A percentile compares a stretch with the other conserved stretches of the same genome.
These are phyloP conservation scores for Thelephora ganbajun DNA, from an alignment of 768 basidiomycete species.

Conservation along the genomic window DNA sequence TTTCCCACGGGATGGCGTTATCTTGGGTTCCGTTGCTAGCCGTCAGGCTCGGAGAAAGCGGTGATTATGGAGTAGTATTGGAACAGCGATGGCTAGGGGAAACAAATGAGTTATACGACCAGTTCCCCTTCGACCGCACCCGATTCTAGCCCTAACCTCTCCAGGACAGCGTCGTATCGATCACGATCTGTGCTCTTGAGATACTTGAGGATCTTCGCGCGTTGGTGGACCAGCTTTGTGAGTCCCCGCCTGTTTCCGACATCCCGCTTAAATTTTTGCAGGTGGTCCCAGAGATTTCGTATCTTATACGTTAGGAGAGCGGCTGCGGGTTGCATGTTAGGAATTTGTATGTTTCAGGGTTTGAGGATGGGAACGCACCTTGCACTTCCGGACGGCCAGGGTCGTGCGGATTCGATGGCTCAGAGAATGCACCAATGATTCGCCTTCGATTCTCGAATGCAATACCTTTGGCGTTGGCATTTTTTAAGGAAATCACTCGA, in stretches of 20 bases:
- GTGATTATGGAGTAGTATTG: background rate
- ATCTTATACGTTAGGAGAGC: conserved; percentile 81
- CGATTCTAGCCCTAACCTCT: conserved; percentile 63
- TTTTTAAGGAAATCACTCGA: conserved; percentile 66
- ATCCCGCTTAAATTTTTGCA: conserved; percentile 57
- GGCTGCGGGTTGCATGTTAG: conserved; percentile 28
- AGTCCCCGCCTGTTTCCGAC: conserved; percentile 66
- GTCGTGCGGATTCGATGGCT: conserved; percentile 49
- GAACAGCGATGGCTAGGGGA: too few species aligned
- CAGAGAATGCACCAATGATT: conserved; percentile 70
- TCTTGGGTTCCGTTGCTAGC: background rate
- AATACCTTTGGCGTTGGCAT: conserved; percentile 79
- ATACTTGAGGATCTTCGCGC: conserved; percentile 75
- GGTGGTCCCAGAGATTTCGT: conserved; percentile 67
- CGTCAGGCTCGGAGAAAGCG: background rate
- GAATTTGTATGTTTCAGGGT: background rate
- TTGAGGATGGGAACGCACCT: conserved; percentile 35
- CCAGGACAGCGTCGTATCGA: conserved; percentile 63
- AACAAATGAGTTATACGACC: conserved; percentile 33
- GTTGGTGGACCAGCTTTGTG: conserved; percentile 63
- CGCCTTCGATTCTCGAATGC: conserved; percentile 75
- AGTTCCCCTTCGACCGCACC: conserved; percentile 84
- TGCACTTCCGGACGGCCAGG: conserved; percentile 83
- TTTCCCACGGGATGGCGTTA: background rate
- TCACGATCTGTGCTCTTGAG: conserved; percentile 46